Evolutionary conservation across 2,329 filamentous ascomycete species (phyloP), one percentile per base, ranked within the genome.

Genomic region (Colletotrichum plurivorum): DNA sequence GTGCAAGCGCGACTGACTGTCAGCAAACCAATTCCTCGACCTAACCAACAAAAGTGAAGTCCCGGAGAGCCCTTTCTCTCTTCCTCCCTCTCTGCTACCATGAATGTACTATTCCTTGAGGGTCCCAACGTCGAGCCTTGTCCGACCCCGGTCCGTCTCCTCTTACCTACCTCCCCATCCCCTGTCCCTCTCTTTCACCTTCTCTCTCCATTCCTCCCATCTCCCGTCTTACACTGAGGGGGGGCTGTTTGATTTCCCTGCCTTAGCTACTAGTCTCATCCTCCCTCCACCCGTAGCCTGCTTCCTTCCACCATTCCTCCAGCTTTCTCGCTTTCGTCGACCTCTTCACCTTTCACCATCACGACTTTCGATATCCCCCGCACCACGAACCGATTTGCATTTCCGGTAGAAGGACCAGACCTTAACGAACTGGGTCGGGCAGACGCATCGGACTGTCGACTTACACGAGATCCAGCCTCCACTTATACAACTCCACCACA

Each of bases 41-140:
- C 66, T 59, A 52, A 46, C 62, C 49, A 69, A 69, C 66, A 55
- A 54, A 52, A 66, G 36, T 13, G 46, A 60, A 75, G 48, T 61
- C 51, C 51, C 43, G n/a, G 57, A 49, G 41, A 18, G 20, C 39
- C 57, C 15, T 25, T 16, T 49, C 49, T 15, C 27, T 36, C 18
- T 49, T 13, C 27, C n/a, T 16, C 25, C 43, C 39, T 20, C 8
- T 36, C 31, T 9, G 10, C 31, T 36, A 36, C 31, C 2, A 9
- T 36, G 31, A 9, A 36, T 8, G 31, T 25, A 25, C 31, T 36
- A 36, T 13, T 18, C 45, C 36, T 54, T 36, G 27, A 18, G 16
- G 18, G 58, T 48, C 31, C 58, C 60, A 49, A 63, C 46, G 20
- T 43, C 13, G 13, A 43, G 41, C 41, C 41, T 36, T 61, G 22